These are phyloP conservation scores for Sequoiadendron giganteum DNA, from an alignment of 75 land plant species.

Conservation along the genomic window DNA sequence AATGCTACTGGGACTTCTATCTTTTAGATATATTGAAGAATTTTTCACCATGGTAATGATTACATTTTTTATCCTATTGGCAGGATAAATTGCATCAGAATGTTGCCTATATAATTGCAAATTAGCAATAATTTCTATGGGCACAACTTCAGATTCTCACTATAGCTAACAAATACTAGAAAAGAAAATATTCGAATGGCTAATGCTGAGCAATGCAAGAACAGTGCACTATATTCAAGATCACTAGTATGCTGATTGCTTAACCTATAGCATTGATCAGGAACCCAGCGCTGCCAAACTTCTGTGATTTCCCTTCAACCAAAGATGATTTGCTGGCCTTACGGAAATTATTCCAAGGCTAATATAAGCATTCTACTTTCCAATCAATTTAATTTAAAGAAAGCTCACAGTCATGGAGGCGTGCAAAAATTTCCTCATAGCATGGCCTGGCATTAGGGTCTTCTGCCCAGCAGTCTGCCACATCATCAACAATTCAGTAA, in stretches of 20 bases:
- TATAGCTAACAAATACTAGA: background rate
- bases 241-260: background rate
- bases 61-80: background rate
- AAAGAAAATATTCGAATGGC: background rate
- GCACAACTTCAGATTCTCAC: background rate
- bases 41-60: background rate
- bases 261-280: background rate
- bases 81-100: background rate
- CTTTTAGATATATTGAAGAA: background rate
- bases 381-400: constrained; percentile 31
- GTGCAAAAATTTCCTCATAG: constrained; percentile 81
- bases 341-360: background rate
- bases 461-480: constrained; percentile 90
- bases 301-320: background rate
- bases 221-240: background rate
- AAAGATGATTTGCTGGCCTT: background rate
- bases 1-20: background rate
- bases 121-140: background rate
- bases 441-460: constrained; percentile 58
- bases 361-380: background rate
- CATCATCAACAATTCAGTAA: constrained; percentile 7
- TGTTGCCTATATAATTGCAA: background rate
- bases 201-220: background rate
- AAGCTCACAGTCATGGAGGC: constrained; percentile 81
- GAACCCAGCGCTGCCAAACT: background rate